These are phyloP conservation scores for Zygosaccharomyces pseudobailii DNA, from an alignment of 1,139 yeast species.

Conservation along the genomic window DNA sequence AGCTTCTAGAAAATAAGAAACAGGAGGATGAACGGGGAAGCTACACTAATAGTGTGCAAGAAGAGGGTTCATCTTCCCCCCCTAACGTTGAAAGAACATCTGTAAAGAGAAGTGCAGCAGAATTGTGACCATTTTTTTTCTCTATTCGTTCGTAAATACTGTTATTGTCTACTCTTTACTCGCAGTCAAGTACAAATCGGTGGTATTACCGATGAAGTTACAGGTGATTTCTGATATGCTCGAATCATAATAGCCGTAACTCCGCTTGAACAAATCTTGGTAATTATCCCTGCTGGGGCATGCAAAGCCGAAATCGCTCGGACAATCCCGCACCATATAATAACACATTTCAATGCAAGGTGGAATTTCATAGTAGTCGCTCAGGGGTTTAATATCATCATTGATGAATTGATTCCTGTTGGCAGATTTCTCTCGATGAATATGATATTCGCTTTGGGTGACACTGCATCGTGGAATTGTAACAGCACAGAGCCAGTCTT, in stretches of 20 bases:
- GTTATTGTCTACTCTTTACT: background rate
- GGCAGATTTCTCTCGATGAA: slow-evolving; percentile 43
- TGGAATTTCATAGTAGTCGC: slow-evolving; percentile 66
- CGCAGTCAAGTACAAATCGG: slow-evolving; percentile 10
- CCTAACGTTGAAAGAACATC: slow-evolving; percentile 1
- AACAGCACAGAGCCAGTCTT: slow-evolving; percentile 86
- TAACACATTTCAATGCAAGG: slow-evolving; percentile 86
- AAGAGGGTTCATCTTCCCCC: background rate
- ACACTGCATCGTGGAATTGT: slow-evolving; percentile 84
- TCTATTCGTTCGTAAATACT: background rate
- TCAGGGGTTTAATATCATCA: slow-evolving; percentile 52
- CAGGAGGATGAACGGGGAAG: background rate
- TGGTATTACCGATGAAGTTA: slow-evolving; percentile 43
- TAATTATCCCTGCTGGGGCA: slow-evolving; percentile 52
- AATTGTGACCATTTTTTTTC: slow-evolving; percentile 2
- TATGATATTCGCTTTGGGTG: slow-evolving; percentile 43
- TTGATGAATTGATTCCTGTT: slow-evolving; percentile 63
- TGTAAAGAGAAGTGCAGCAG: slow-evolving; percentile 17
- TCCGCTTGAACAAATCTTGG: slow-evolving; percentile 36
- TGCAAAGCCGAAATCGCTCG: slow-evolving; percentile 63
- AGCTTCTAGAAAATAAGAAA: background rate
- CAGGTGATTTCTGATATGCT: slow-evolving; percentile 39
- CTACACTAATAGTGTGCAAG: background rate
- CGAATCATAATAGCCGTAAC: slow-evolving; percentile 47
- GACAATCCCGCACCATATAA: slow-evolving; percentile 77